phyloP scores from a whole-genome alignment of 2,329 filamentous ascomycete genomes.

The Colletotrichum plurivorum region DNA sequence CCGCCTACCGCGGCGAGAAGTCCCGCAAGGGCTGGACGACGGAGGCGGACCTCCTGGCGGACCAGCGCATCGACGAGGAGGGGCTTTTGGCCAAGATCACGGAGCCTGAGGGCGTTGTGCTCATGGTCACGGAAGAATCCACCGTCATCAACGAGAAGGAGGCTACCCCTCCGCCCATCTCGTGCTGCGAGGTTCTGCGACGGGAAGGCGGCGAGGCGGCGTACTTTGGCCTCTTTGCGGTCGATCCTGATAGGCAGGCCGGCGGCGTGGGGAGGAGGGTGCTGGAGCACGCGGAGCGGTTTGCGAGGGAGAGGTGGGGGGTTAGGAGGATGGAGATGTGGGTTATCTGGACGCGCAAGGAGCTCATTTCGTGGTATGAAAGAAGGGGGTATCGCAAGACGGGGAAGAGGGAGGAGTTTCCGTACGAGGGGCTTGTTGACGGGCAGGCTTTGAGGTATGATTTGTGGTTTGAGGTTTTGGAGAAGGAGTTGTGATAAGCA shows the following conservation, averaged over 20 bases:
- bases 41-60: slow-evolving; percentile 59
- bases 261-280: slow-evolving; percentile 60
- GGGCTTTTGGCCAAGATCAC: slow-evolving; percentile 57
- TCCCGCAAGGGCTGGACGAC: slow-evolving; percentile 62
- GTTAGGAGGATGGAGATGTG: slow-evolving; percentile 56
- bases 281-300: slow-evolving; percentile 57
- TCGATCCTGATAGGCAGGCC: slow-evolving; percentile 58
- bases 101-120: slow-evolving; percentile 51
- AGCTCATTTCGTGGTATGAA: slow-evolving; percentile 62
- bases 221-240: slow-evolving; percentile 65
- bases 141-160: slow-evolving; percentile 9
- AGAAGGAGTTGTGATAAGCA: slow-evolving; percentile 51
- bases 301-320: slow-evolving; percentile 51
- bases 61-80: slow-evolving; percentile 57
- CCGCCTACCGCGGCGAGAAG: slow-evolving; percentile 60
- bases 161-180: slow-evolving; percentile 8
- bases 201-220: background rate
- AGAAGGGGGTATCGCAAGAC: slow-evolving; percentile 58
- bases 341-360: slow-evolving; percentile 58
- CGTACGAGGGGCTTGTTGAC: slow-evolving; percentile 54
- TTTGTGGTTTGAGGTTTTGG: slow-evolving; percentile 57
- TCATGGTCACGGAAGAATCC: slow-evolving; percentile 52
- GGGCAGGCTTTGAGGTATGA: slow-evolving; percentile 57
- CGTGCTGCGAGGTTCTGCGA: slow-evolving; percentile 60
- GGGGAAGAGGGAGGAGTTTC: slow-evolving; percentile 58